Evolutionary conservation across 352 stramenopile genomes (phyloP), one percentile per base, ranked within the genome.

Genomic region (Phytophthora tubulina): DNA sequence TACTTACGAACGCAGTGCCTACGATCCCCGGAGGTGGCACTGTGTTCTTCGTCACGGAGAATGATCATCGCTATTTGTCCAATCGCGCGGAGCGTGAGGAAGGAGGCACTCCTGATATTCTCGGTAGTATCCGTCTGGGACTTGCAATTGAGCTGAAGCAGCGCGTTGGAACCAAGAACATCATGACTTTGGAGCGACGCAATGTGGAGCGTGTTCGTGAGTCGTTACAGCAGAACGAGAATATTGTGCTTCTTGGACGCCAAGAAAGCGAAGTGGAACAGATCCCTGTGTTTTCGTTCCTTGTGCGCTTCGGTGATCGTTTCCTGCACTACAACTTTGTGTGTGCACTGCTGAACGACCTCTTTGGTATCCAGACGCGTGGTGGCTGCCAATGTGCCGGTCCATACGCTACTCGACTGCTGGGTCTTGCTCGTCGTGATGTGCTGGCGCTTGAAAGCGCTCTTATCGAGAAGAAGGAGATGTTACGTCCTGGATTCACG

Each of bases 291-390:
- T 97, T 99, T 70, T 99, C 96, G 1, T 99, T 99, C 64, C 78
- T 99, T 7, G 86, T 99, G 49, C 86, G 89, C 30, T 97, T 88
- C 36, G 86, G 88, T 1, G 75, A 89, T 31, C 68, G 92, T 27
- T 99, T 98, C 78, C 75, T 99, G 50, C 98, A 99, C 79, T 99
- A 98, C 81, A 99, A 99, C 73, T 99, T 99, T 66, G 97, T 99
- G 21, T 99, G 94, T 65, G 96, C 97, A 38, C 77, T 99, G 42
- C 82, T 99, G 9, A 99, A 99, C 64, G 98, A 99, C 77, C 76
- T 99, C 3, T 99, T 99, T 79, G 98, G 98, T 14, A 96, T 99
- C 41, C 97, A 86, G 60, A 86, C 74, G 2, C 79, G 81, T 41
- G 81, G 81, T 35, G 81, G 81, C 49, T 88, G 80, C 97, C 90